phyloP scores from a whole-genome alignment of 2,329 filamentous ascomycete species.

The Samsoniella hepiali region DNA sequence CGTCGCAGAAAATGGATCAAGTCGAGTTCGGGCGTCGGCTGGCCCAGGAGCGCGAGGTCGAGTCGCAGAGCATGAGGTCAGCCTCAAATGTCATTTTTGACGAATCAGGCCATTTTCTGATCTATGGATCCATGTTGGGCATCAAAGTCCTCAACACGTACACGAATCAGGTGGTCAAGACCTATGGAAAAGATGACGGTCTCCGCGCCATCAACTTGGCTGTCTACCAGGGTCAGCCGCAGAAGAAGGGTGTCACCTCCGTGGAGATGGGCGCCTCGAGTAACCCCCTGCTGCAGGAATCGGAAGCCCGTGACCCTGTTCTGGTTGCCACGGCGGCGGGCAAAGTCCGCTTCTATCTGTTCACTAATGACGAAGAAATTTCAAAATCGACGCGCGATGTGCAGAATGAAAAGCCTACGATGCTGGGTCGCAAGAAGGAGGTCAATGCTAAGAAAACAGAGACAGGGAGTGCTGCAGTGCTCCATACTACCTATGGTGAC shows the following conservation, averaged over 20 bases:
- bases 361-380: slow-evolving; percentile 83
- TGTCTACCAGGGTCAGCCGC: slow-evolving; percentile 91
- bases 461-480: slow-evolving; percentile 72
- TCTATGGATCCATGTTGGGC: slow-evolving; percentile 89
- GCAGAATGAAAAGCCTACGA: slow-evolving; percentile 87
- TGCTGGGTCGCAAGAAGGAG: slow-evolving; percentile 56
- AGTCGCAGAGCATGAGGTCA: slow-evolving; percentile 62
- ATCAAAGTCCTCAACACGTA: slow-evolving; percentile 95
- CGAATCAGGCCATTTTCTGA: slow-evolving; percentile 90
- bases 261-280: slow-evolving; percentile 95
- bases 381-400: slow-evolving; percentile 84
- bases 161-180: slow-evolving; percentile 86
- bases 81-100: slow-evolving; percentile 90
- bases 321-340: slow-evolving; percentile 78
- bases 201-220: slow-evolving; percentile 79
- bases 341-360: slow-evolving; percentile 96
- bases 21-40: slow-evolving; percentile 89
- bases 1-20: slow-evolving; percentile 75
- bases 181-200: slow-evolving; percentile 87
- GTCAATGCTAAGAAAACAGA: slow-evolving; percentile 58
- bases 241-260: slow-evolving; percentile 89
- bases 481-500: slow-evolving; percentile 93
- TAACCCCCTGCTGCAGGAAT: slow-evolving; percentile 90
- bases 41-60: slow-evolving; percentile 81
- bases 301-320: slow-evolving; percentile 86